Base-by-base conservation (phyloP, 805 yeast genomes). In the Diddensiella santjacobensis region DNA sequence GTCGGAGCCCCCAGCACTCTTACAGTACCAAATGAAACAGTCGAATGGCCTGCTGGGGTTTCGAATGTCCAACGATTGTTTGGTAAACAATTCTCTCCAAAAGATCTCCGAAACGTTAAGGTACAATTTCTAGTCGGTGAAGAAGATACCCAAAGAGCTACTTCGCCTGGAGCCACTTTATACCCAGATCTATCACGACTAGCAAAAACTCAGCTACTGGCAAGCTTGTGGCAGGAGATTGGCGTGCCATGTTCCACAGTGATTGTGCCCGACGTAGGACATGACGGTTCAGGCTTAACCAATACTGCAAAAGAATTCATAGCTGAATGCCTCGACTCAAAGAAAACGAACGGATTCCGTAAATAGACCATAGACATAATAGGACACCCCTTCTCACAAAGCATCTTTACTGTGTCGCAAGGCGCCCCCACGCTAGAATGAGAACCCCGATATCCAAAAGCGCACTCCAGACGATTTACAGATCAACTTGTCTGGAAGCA, bases 1-100 rank as follows among this genome's bases (percentile, higher is more conserved):
- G 38, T 44, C 15, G 48, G 48, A 11, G 48, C 48, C 31, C 48
- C 48, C 13, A 40, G 48, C 20, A 42, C 45, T 15, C 26, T 42
- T 39, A 42, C 45, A 3, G 40, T 42, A 3, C 20, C 40, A 3
- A 33, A 42, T 20, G 15, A 22, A 17, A 26, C 18, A 15, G 20
- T 42, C 17, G 45, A 42, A 20, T 42, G 45, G 45, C 45, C 45
- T 3, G 29, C 35, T 31, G 45, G 45, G 5, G 31, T 42, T 8
- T 29, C 35, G 31, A 22, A 42, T 31, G 35, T 35, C 17, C 20
- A 42, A n/a, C 10, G 17, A 15, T 13, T 31, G 6, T 42, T 42
- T 18, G 40, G 45, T 20, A 30, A 40, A 18, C 35, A 33, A 10
- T 33, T 42, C 19, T 30, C 40, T 15, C 18, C 35, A 4, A 17